These are phyloP conservation scores for Helichrysum umbraculigerum DNA, from an alignment of 129 eudicot genomes.

Conservation along the genomic window DNA sequence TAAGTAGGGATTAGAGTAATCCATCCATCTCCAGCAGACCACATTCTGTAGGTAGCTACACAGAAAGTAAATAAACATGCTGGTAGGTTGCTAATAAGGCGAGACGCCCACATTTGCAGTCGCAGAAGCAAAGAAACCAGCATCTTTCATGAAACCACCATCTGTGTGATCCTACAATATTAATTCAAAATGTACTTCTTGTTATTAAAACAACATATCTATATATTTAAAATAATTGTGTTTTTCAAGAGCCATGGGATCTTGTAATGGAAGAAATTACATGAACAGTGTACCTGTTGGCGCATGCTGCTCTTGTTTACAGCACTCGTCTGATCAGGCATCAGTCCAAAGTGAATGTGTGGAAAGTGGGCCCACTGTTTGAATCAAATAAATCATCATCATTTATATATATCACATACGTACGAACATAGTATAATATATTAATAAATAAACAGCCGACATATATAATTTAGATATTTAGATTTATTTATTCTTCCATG, in stretches of 20 bases:
- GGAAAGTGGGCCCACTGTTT: slow-evolving; percentile 91
- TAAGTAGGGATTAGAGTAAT: too few relatives aligned
- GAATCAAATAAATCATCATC: neutral
- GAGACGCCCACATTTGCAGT: slow-evolving; percentile 63
- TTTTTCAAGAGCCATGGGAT: slow-evolving; percentile 12
- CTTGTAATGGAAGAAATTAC: slow-evolving; percentile 1
- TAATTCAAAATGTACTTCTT: neutral
- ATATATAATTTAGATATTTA: too few relatives aligned
- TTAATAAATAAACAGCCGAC: neutral
- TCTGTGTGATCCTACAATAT: slow-evolving; percentile 54
- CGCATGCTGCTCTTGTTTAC: slow-evolving; percentile 56
- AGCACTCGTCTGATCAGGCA: slow-evolving; percentile 54
- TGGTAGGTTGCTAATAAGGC: slow-evolving; percentile 33
- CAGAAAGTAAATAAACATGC: too few relatives aligned
- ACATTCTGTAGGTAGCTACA: too few relatives aligned
- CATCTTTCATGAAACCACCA: slow-evolving; percentile 55
- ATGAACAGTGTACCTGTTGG: slow-evolving; percentile 58
- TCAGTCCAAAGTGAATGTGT: slow-evolving; percentile 72
- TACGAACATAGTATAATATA: too few relatives aligned
- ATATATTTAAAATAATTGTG: neutral
- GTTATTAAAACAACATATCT: neutral
- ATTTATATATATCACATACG: neutral
- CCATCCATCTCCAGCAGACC: too few relatives aligned
- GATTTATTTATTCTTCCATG: neutral
- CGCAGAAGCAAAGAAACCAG: slow-evolving; percentile 53